Evolutionary conservation across 306 rosid genomes (phyloP).

Genomic region (Fagus sylvatica): DNA sequence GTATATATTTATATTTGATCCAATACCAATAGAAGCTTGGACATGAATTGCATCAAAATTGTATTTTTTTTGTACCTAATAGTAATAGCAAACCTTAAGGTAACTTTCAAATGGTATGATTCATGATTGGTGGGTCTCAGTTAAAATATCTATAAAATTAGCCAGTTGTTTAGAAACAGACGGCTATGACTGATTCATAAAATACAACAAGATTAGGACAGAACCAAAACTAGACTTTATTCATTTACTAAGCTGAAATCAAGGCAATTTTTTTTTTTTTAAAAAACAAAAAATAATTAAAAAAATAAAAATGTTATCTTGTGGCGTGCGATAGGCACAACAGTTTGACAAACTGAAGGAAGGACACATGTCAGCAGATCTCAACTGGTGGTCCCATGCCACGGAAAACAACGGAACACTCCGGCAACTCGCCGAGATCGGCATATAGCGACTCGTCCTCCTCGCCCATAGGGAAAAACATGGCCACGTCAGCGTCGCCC

Average conservation of each 20-base stretch:
- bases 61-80: too few relatives aligned
- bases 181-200: slow-evolving; percentile 10
- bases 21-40: too few relatives aligned
- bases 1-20: too few relatives aligned
- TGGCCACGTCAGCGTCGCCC: slow-evolving; percentile 36
- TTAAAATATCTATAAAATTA: not conserved
- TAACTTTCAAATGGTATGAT: not conserved
- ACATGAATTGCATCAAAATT: too few relatives aligned
- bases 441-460: slow-evolving; percentile 89
- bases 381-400: slow-evolving; percentile 60
- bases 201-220: slow-evolving; percentile 21
- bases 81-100: too few relatives aligned
- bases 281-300: not conserved
- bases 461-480: slow-evolving; percentile 73
- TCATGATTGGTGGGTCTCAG: not conserved
- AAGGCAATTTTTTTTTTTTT: not conserved
- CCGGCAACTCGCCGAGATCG: slow-evolving; percentile 93
- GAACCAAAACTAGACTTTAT: slow-evolving; percentile 15
- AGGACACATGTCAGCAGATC: slow-evolving; percentile 44
- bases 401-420: slow-evolving; percentile 66
- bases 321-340: slow-evolving; percentile 20
- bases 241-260: slow-evolving; percentile 18
- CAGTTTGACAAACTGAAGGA: not conserved
- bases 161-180: not conserved
- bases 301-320: slow-evolving; percentile 22